Base-by-base conservation (phyloP, 352 stramenopile genomes). In the Phytophthora niederhauseri region DNA sequence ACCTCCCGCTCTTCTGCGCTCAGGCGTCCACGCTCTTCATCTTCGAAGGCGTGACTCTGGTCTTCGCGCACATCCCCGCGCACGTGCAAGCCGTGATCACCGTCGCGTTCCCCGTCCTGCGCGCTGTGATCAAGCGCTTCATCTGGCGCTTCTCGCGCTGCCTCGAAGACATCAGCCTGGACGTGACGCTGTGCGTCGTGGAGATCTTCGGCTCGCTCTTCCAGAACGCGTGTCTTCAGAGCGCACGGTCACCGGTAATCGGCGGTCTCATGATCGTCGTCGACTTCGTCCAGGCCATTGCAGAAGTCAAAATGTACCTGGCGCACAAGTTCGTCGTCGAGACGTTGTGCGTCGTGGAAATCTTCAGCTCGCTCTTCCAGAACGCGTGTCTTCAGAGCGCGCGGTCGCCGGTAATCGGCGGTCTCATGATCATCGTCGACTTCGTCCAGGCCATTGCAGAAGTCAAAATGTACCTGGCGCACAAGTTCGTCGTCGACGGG, bases 131-230 rank as follows among this genome's bases (percentile, higher is more conserved):
- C 38, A 76, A 76, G 60, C 63, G 67, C 11, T 49, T 66, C 14
- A 46, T 69, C 9, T 73, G 72, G 62, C 53, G 28, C 6, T 70
- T 68, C 19, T 54, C 61, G 0, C n/a, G 55, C 1, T 72, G 61
- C 5, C 58, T 78, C 2, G 54, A 55, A 24, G 72, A 78, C 45
- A 53, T 78, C 41, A 68, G 61, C 17, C 73, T 55, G 4, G 72
- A 73, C 22, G 55, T 69, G n/a, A 68, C 58, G 0, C 17, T 78
- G n/a, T 78, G 67, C 24, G 53, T 70, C 8, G 56, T 63, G n/a
- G 67, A 78, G n/a, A 69, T 78, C 43, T 72, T 70, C 11, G 67
- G 72, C 1, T 69, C 67, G 9, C 53, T 78, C 19, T 78, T 73
- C 38, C 54, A 73, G 41, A 78, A 73, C 19, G 56, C 66, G 34